phyloP scores from a whole-genome alignment of 2,329 filamentous ascomycete genomes.

The Blastomyces percursus region DNA sequence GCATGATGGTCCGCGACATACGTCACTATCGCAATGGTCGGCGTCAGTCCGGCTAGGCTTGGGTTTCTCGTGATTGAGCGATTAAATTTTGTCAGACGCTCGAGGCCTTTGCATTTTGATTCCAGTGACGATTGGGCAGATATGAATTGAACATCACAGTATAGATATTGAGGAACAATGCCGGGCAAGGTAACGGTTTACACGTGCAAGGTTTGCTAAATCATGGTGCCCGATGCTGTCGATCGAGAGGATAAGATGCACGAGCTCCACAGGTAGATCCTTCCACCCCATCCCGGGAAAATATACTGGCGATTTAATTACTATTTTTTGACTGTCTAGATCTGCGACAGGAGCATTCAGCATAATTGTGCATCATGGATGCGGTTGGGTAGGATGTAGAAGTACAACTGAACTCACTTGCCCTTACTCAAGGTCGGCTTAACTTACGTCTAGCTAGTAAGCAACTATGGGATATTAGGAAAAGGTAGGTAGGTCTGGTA shows the following conservation, averaged over 20 bases:
- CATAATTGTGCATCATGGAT: background rate
- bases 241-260: background rate
- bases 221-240: background rate
- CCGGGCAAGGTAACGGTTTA: background rate
- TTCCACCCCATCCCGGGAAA: background rate
- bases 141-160: background rate
- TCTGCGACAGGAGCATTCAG: background rate
- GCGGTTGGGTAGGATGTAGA: background rate
- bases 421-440: background rate
- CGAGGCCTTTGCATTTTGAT: background rate
- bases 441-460: background rate
- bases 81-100: background rate
- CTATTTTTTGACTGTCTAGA: background rate
- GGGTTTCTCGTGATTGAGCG: background rate
- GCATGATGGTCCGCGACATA: background rate
- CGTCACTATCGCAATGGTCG: background rate
- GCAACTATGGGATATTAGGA: background rate
- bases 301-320: background rate
- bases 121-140: background rate
- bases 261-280: background rate
- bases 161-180: background rate
- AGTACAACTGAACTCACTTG: background rate
- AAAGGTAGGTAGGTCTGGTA: background rate
- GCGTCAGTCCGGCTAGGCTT: background rate
- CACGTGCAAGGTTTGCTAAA: background rate